Base-by-base conservation (phyloP, 371 early-diverging fungal species). In the Mortierella sp. region DNA sequence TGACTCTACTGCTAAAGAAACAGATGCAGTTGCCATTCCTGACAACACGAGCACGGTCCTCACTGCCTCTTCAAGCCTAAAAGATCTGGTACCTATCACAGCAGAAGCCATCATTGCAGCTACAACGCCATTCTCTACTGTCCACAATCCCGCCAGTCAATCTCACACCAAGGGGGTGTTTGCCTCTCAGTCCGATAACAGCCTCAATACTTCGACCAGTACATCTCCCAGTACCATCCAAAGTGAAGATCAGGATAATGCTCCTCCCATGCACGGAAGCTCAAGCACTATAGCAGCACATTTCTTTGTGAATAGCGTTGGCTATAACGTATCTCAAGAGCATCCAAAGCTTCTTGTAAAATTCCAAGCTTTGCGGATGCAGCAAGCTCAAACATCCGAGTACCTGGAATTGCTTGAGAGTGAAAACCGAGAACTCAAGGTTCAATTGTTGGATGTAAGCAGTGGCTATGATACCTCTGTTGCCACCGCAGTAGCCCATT, bases 401-500 rank as follows among this genome's bases (percentile, higher is more conserved):
- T 79, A 79, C 37, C 60, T 79, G 13, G 74, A 74, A 35, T n/a
- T 59, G 28, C 70, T 79, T 34, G 80, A 79, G 61, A 70, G 42
- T 32, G 80, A 79, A 57, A 80, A 75, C 59, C 56, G 32, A 19
- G 81, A 80, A 15, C 75, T 80, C 42, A 70, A 68, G 55, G 71
- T 75, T 17, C 81, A 80, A 65, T 40, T 74, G 5, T 45, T 80
- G 49, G 81, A 75, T 23, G 71, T 79, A 23, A 43, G 31, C 43
- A 60, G 26, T 10, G 37, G 61, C 22, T 43, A 3, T 22, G 26
- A 22, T 13, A 35, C 53, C 15, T 37, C 7, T 10, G 15, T 22
- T 26, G 29, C 47, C 3, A 35, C 53, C 15, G 54, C 7, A 31
- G 15, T 22, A 43, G 29, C 47, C 3, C n/a, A 4, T 17, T 47